Evolutionary conservation across 306 rosid genomes (phyloP).

Genomic region (Elaeagnus macrophylla): DNA sequence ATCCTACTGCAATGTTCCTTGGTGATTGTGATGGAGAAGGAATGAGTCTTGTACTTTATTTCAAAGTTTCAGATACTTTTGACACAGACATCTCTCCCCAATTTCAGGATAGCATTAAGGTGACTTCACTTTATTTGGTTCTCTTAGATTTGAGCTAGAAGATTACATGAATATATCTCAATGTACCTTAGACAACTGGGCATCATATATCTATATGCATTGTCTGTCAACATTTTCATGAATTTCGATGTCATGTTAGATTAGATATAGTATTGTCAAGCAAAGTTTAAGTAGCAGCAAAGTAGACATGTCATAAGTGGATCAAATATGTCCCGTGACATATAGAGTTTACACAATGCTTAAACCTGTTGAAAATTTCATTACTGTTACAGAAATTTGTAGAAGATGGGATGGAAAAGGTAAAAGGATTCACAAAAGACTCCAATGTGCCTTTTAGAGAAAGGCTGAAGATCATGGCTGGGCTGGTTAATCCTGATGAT

Average conservation of each 20-base stretch:
- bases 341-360: neutral
- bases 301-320: no score
- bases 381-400: constrained; percentile 55
- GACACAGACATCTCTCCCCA: constrained; percentile 59
- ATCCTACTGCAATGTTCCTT: constrained; percentile 85
- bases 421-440: constrained; percentile 83
- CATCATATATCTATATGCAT: no score
- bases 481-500: constrained; percentile 78
- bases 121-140: constrained; percentile 8
- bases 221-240: no score
- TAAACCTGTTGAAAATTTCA: neutral
- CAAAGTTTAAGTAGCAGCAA: no score
- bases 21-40: constrained; percentile 95
- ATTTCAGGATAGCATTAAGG: constrained; percentile 75
- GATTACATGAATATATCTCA: neutral
- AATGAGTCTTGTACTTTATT: constrained; percentile 74
- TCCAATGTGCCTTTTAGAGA: constrained; percentile 66
- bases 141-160: neutral
- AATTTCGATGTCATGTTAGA: no score
- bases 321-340: no score
- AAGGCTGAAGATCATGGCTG: constrained; percentile 85
- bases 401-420: constrained; percentile 77
- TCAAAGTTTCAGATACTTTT: constrained; percentile 55
- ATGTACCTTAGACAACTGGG: neutral
- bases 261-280: no score